Conservation (phyloP, 352 stramenopile species). For the Phytophthora kernoviae region DNA sequence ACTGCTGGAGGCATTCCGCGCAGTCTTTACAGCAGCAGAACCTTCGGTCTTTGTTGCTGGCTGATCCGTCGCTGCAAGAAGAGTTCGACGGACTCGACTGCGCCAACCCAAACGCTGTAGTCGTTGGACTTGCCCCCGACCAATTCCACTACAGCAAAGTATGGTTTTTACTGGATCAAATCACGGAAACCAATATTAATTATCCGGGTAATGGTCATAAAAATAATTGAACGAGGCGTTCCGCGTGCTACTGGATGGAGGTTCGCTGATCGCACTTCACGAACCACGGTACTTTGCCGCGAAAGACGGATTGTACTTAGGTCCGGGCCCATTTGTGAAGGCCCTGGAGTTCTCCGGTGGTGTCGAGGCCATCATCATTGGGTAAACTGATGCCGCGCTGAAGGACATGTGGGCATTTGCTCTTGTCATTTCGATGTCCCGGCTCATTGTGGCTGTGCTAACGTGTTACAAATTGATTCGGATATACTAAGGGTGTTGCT, state of each 20-base stretch:
- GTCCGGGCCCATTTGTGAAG: conserved; percentile 59
- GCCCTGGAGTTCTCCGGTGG: conserved; percentile 53
- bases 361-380: conserved; percentile 49
- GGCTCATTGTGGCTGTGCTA: neutral
- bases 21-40: conserved; percentile 38
- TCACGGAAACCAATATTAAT: too few relatives aligned
- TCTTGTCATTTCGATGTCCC: neutral
- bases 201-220: neutral
- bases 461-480: conserved; percentile 3
- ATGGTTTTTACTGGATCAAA: neutral
- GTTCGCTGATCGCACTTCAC: conserved; percentile 58
- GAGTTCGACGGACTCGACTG: conserved; percentile 50
- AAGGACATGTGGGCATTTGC: conserved; percentile 39
- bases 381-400: conserved; percentile 29
- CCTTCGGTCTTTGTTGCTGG: conserved; percentile 51
- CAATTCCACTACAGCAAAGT: conserved; percentile 69
- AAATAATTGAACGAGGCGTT: conserved; percentile 64
- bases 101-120: conserved; percentile 57
- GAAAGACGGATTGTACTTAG: conserved; percentile 54
- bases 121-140: conserved; percentile 53
- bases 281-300: conserved; percentile 58
- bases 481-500: conserved; percentile 28
- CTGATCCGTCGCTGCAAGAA: conserved; percentile 45
- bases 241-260: conserved; percentile 49
- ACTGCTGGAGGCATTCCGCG: conserved; percentile 52